Conservation (phyloP, 2,329 filamentous ascomycete genomes). For the Hymenotorrendiella dingleyae region DNA sequence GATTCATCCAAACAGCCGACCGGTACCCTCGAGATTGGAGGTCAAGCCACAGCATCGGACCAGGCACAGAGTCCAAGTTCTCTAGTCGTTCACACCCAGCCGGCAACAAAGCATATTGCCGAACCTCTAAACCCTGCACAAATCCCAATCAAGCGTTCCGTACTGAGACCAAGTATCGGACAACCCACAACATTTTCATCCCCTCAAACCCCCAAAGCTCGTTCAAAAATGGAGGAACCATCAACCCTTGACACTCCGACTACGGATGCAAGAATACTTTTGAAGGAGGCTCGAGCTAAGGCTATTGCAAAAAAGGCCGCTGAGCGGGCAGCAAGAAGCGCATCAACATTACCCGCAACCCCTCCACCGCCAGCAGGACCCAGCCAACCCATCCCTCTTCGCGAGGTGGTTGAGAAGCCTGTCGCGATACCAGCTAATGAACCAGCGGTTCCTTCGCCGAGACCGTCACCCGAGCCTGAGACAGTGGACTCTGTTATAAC, state of each 20-base stretch:
- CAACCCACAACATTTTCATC: too few species aligned
- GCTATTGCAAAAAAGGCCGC: conserved; percentile 5
- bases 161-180: too few species aligned
- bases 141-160: too few species aligned
- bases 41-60: too few species aligned
- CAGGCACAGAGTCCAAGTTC: too few species aligned
- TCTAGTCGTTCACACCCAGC: too few species aligned
- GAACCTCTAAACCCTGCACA: too few species aligned
- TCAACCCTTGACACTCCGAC: neutral
- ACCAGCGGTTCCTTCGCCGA: conserved; percentile 6
- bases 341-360: conserved; percentile 11
- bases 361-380: conserved; percentile 6
- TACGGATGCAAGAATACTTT: conserved; percentile 1
- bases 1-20: too few species aligned
- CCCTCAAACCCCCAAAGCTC: too few species aligned
- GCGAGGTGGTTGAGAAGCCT: conserved; percentile 6
- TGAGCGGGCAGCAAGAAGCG: conserved; percentile 9
- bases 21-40: too few species aligned
- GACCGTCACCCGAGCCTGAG: conserved; percentile 6
- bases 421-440: neutral
- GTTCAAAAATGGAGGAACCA: conserved; percentile 3
- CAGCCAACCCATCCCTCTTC: conserved; percentile 8
- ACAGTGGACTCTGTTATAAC: neutral
- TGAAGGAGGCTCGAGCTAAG: conserved; percentile 6
- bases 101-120: too few species aligned